Percentiles rank a stretch among this genome's conserved stretches.
Conservation (phyloP, 306 rosid species). For the Pyrus bretschneideri region DNA sequence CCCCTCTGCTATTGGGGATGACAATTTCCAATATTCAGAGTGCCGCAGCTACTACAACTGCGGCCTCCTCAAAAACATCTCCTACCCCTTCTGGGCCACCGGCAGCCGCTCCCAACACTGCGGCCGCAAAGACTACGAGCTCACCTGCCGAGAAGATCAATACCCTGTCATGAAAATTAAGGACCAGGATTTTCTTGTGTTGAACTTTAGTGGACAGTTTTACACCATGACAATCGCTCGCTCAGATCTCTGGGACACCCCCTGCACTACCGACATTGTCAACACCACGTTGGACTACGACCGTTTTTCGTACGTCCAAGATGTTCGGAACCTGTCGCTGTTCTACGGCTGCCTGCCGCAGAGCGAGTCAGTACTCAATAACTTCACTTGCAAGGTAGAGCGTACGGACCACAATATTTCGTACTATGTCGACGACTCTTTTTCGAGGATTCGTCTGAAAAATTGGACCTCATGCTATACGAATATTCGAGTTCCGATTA, state of each 20-base stretch:
- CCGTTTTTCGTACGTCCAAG: neutral
- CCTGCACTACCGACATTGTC: neutral
- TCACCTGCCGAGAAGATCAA: too few species aligned
- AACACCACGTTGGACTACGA: neutral
- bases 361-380: fast-evolving
- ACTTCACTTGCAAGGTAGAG: neutral
- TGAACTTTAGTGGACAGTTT: neutral
- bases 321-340: neutral
- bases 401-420: neutral
- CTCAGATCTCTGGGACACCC: neutral
- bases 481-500: constrained; percentile 10
- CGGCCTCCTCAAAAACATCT: too few species aligned
- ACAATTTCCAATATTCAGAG: too few species aligned
- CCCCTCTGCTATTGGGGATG: too few species aligned
- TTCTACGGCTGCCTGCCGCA: constrained; percentile 1
- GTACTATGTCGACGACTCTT: neutral
- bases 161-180: too few species aligned
- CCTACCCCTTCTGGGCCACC: too few species aligned
- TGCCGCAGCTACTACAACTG: too few species aligned
- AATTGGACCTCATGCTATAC: neutral
- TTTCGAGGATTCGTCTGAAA: fast-evolving
- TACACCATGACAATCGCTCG: constrained; percentile 14
- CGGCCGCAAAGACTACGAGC: too few species aligned
- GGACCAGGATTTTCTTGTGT: too few species aligned
- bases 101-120: too few species aligned